Conservation (phyloP, 179 eudicot genomes). For the Sideroxylon spinosum region DNA sequence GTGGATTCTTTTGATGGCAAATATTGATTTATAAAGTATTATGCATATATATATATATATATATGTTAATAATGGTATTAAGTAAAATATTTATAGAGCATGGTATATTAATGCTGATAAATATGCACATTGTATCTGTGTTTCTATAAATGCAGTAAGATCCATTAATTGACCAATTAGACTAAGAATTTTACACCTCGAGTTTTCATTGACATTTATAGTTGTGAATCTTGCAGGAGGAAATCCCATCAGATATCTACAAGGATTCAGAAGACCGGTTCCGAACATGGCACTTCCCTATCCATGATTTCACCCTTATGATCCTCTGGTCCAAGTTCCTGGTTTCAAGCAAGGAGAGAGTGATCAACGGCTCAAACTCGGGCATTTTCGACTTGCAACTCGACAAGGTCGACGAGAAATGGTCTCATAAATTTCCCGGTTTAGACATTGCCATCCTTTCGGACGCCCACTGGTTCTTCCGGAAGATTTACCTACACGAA, state of each 20-base stretch:
- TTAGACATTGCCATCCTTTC: conserved; percentile 52
- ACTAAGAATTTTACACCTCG: no score
- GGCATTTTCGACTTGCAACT: conserved; percentile 54
- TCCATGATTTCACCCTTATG: conserved; percentile 56
- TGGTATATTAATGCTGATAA: no score
- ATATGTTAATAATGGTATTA: no score
- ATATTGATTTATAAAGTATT: no score
- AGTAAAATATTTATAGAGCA: no score
- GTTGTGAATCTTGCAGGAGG: conserved; percentile 40
- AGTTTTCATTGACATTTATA: not conserved
- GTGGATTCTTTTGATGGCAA: no score
- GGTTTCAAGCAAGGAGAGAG: conserved; percentile 35
- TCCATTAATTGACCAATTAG: no score
- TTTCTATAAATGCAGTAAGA: no score
- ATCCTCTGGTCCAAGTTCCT: conserved; percentile 55
- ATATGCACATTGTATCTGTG: no score
- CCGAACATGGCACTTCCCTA: conserved; percentile 56
- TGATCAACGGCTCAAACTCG: conserved; percentile 44
- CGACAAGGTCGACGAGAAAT: conserved; percentile 41
- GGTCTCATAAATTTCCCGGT: conserved; percentile 41
- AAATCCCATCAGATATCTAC: conserved; percentile 40
- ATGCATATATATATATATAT: no score
- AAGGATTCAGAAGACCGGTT: conserved; percentile 52
- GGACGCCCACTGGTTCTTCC: conserved; percentile 62
- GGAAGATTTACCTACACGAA: conserved; percentile 42